Base-by-base conservation (phyloP, 768 basidiomycete genomes). In the Tubosaeta brunneosetosa region DNA sequence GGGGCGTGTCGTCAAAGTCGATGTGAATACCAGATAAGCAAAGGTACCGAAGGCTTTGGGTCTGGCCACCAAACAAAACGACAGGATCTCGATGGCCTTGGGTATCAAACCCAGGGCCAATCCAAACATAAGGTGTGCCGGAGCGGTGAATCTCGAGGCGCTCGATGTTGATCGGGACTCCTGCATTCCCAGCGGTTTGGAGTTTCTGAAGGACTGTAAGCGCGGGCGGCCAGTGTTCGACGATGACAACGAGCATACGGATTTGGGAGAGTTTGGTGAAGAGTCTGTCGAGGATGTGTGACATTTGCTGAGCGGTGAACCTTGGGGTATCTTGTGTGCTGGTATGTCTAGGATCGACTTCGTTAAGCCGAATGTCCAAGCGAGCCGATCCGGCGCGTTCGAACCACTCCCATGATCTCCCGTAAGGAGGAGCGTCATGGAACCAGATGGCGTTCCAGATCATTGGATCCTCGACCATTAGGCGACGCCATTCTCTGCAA, bases 361-460 rank as follows among this genome's bases (percentile, higher is more conserved):
- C 84, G 60, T 77, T 75, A 59, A 89, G 77, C 31, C 83, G 79
- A n/a, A 89, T 57, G 51, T 86, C 84, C 55, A 88, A 60, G 3
- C 79, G 71, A 3, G 81, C 71, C 3, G 72, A 63, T 2, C 79
- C 79, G 3, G 85, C 77, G 48, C 86, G 74, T 17, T 79, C 71
- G 51, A 88, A 70, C 75, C 80, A 86, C 43, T 75, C 69, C 50
- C 77, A 69, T 6, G 85, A 79, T 31, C 79, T 77, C 14, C 73
- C 65, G 57, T 78, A 82, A 13, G 76, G 71, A 44, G 78, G 73
- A 13, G 59, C 50, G 38, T 84, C 81, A 45, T 74, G 73, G 62
- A 87, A 84, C 78, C 78, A 84, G 51, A 89, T 74, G 16, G 81
- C 79, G 58, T 78, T 85, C 84, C 84, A 86, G 29, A 85, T 55